Evolutionary conservation across 2,329 filamentous ascomycete species (phyloP).

Genomic region (Fonsecaea pedrosoi): DNA sequence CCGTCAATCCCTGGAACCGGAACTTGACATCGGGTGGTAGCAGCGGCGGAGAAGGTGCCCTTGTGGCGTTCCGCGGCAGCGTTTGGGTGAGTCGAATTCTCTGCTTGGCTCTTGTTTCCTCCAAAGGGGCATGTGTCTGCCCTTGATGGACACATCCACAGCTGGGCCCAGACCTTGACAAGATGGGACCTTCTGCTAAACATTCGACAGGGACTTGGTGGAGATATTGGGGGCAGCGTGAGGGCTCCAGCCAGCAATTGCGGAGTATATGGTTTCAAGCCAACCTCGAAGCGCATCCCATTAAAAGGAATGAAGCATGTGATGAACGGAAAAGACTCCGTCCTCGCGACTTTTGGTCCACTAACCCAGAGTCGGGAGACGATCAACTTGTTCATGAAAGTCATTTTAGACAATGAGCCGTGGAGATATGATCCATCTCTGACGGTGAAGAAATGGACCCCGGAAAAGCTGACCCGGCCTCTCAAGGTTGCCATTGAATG

Average conservation of each 20-base stretch:
- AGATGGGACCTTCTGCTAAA: background rate
- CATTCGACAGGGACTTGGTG: slow-evolving; percentile 59
- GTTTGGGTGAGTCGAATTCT: slow-evolving; percentile 21
- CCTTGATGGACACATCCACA: background rate
- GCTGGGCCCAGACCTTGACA: background rate
- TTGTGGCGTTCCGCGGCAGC: slow-evolving; percentile 60
- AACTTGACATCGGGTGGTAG: slow-evolving; percentile 60
- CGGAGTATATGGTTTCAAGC: slow-evolving; percentile 50
- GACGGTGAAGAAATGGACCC: slow-evolving; percentile 61
- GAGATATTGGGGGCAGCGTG: slow-evolving; percentile 57
- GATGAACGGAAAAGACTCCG: slow-evolving; percentile 36
- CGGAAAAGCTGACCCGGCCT: slow-evolving; percentile 39
- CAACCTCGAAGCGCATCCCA: slow-evolving; percentile 52
- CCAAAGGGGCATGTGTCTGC: background rate
- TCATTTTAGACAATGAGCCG: slow-evolving; percentile 53
- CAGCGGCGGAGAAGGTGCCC: slow-evolving; percentile 64
- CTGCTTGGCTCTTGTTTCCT: background rate
- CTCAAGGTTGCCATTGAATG: slow-evolving; percentile 68
- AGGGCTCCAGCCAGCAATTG: slow-evolving; percentile 49
- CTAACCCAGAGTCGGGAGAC: slow-evolving; percentile 61
- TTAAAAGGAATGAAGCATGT: slow-evolving; percentile 23
- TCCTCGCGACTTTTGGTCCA: slow-evolving; percentile 61
- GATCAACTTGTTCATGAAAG: slow-evolving; percentile 52
- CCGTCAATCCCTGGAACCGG: slow-evolving; percentile 62
- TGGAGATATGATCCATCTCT: slow-evolving; percentile 62